Conservation (phyloP, 495 filamentous ascomycete genomes). For the Aspergillus heteromorphus region DNA sequence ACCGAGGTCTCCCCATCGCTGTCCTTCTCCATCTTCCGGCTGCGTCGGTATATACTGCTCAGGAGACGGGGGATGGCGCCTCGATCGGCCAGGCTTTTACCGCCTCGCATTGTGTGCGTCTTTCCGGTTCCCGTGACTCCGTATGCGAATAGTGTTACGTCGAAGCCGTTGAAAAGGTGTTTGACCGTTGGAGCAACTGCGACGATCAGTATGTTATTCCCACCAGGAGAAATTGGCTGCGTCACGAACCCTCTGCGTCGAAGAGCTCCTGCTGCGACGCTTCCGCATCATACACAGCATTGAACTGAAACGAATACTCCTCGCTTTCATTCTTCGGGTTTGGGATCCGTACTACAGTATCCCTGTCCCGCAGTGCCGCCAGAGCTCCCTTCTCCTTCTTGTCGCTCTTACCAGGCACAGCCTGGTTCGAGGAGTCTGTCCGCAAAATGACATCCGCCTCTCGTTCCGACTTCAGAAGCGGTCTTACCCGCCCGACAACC, state of each 20-base stretch:
- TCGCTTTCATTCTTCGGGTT: slow-evolving; percentile 91
- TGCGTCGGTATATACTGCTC: slow-evolving; percentile 77
- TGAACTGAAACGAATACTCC: slow-evolving; percentile 92
- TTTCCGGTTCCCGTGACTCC: slow-evolving; percentile 95
- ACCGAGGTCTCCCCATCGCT: slow-evolving; percentile 67
- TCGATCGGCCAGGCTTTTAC: slow-evolving; percentile 79
- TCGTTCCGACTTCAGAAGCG: slow-evolving; percentile 74
- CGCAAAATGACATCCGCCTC: slow-evolving; percentile 81
- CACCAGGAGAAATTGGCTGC: background rate
- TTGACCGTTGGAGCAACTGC: slow-evolving; percentile 74
- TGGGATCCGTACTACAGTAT: slow-evolving; percentile 79
- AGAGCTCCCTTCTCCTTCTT: slow-evolving; percentile 36
- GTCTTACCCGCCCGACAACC: slow-evolving; percentile 85
- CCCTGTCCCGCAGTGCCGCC: slow-evolving; percentile 47
- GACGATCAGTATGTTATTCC: slow-evolving; percentile 18
- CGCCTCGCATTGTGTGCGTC: slow-evolving; percentile 97
- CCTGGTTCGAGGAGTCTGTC: slow-evolving; percentile 34
- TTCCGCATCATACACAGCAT: slow-evolving; percentile 77
- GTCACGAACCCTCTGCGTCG: slow-evolving; percentile 69
- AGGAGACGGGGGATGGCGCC: slow-evolving; percentile 88
- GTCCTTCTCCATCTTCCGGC: slow-evolving; percentile 85
- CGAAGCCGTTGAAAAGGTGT: slow-evolving; percentile 87
- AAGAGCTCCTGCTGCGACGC: slow-evolving; percentile 83
- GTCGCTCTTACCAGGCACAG: slow-evolving; percentile 18
- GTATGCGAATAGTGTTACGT: slow-evolving; percentile 93